Conservation (phyloP, 1,139 yeast genomes). For the Tardiomyces depauwii region DNA sequence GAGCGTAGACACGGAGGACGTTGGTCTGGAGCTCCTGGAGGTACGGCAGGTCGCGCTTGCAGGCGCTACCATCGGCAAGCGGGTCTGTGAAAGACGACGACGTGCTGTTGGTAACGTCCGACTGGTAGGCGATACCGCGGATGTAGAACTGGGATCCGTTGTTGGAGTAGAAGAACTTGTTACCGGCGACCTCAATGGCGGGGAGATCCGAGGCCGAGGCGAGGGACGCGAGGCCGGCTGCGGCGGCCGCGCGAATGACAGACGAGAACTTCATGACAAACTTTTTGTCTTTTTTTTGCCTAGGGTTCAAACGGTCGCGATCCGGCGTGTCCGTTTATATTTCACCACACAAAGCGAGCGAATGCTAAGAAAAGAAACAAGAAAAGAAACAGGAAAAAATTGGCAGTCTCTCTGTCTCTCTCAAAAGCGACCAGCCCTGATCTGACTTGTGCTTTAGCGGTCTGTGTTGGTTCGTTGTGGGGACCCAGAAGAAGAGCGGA, state of each 20-base stretch:
- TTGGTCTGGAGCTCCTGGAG: slow-evolving; percentile 53
- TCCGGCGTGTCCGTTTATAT: too few species aligned
- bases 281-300: neutral
- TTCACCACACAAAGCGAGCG: too few species aligned
- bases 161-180: slow-evolving; percentile 64
- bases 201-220: slow-evolving; percentile 17
- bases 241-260: slow-evolving; percentile 4
- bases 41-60: slow-evolving; percentile 65
- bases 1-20: slow-evolving; percentile 61
- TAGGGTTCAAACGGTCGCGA: too few species aligned
- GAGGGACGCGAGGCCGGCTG: slow-evolving; percentile 12
- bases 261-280: slow-evolving; percentile 11
- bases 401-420: too few species aligned
- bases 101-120: slow-evolving; percentile 49
- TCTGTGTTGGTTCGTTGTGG: too few species aligned
- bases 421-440: too few species aligned
- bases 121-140: slow-evolving; percentile 75
- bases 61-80: slow-evolving; percentile 46
- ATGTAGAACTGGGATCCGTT: slow-evolving; percentile 78
- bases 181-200: slow-evolving; percentile 28
- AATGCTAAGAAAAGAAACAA: too few species aligned
- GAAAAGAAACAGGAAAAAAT: too few species aligned
- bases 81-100: slow-evolving; percentile 50
- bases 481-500: too few species aligned
- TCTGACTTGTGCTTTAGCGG: too few species aligned